phyloP scores from a whole-genome alignment of 164 flowering plant species.

The Malania oleifera region DNA sequence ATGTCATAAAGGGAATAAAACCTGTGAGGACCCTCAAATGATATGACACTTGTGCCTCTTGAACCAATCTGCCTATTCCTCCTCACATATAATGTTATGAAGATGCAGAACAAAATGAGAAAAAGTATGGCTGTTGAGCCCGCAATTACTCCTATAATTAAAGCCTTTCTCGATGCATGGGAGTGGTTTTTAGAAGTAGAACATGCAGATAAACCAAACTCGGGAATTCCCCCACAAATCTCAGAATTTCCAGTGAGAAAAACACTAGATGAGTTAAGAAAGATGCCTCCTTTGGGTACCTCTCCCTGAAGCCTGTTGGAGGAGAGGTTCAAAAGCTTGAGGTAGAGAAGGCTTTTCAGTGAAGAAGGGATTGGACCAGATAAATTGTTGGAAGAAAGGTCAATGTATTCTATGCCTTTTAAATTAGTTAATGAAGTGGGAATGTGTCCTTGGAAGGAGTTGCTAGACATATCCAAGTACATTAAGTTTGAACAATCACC shows the following conservation, averaged over 20 bases:
- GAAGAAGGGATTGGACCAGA: constrained; percentile 16
- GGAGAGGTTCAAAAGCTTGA: constrained; percentile 17
- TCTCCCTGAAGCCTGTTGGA: constrained; percentile 10
- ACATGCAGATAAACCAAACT: constrained; percentile 10
- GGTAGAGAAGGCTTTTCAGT: constrained; percentile 6
- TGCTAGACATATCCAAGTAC: constrained; percentile 7
- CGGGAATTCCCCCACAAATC: constrained; percentile 15
- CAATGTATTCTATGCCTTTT: constrained; percentile 14
- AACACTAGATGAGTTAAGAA: constrained; percentile 8
- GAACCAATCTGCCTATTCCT: not conserved
- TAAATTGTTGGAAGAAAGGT: constrained; percentile 15
- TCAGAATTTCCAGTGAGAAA: constrained; percentile 6
- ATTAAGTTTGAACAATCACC: constrained; percentile 14
- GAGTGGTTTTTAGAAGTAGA: not conserved
- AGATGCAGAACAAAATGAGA: not conserved
- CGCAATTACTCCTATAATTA: not conserved
- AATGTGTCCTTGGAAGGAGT: constrained; percentile 17
- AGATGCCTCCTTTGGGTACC: constrained; percentile 17
- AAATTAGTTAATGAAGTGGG: constrained; percentile 10
- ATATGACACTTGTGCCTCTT: not conserved
- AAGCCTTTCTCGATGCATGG: not conserved
- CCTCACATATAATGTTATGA: not conserved
- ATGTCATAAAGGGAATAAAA: constrained; percentile 14
- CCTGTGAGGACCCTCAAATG: constrained; percentile 8
- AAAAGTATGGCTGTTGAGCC: not conserved